phyloP scores from a whole-genome alignment of 768 basidiomycete species.

The Boletus rubescentipes region DNA sequence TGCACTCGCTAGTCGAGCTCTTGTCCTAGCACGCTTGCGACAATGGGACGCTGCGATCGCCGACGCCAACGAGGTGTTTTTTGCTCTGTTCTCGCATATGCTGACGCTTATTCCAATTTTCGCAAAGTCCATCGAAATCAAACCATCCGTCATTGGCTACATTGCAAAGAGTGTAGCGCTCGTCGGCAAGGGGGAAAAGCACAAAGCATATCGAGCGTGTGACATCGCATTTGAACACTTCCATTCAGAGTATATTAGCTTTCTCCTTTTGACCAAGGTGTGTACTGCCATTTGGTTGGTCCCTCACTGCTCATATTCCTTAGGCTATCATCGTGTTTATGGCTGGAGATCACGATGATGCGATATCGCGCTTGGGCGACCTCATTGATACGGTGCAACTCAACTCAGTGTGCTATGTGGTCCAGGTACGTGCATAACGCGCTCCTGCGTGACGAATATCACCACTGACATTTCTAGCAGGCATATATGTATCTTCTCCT shows the following conservation, averaged over 20 bases:
- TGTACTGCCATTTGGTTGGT: background rate
- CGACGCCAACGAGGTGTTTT: constrained; percentile 3
- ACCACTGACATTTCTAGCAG: background rate
- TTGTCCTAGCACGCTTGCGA: background rate
- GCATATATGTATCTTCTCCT: constrained; percentile 1
- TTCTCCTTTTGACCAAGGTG: constrained; percentile 7
- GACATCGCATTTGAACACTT: constrained; percentile 2
- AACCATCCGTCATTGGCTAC: background rate
- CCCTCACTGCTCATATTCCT: background rate
- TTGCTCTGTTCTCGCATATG: background rate
- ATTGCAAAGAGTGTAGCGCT: background rate
- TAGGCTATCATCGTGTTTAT: constrained; percentile 1
- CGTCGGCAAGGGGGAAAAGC: background rate
- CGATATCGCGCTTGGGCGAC: background rate
- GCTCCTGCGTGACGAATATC: background rate
- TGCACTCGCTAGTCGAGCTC: background rate
- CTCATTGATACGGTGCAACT: background rate
- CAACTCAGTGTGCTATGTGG: background rate
- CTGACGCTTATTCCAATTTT: background rate
- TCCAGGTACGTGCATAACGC: background rate
- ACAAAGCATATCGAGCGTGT: background rate
- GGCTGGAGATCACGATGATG: background rate
- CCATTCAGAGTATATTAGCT: too few species aligned
- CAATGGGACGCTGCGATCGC: background rate
- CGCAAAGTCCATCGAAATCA: background rate